phyloP scores from a whole-genome alignment of 768 basidiomycete genomes.

The Rhizopogon salebrosus region DNA sequence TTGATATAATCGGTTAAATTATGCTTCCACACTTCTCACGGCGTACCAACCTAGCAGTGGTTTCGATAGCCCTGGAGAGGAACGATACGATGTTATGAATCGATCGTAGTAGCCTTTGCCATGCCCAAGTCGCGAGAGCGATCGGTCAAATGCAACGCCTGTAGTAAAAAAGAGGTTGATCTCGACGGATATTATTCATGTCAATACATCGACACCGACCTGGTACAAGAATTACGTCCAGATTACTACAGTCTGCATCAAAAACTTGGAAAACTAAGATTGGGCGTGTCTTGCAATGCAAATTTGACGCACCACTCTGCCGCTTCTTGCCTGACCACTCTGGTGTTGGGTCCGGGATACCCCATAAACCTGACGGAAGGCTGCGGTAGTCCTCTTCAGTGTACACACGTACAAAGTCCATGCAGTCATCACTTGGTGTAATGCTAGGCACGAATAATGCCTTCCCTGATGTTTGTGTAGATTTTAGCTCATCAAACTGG shows the following conservation, averaged over 20 bases:
- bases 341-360: constrained; percentile 61
- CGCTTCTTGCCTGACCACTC: constrained; percentile 42
- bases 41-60: constrained; percentile 54
- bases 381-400: constrained; percentile 50
- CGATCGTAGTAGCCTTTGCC: constrained; percentile 83
- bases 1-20: constrained; percentile 23
- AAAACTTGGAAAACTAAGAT: constrained; percentile 14
- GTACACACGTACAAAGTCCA: constrained; percentile 67
- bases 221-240: constrained; percentile 67
- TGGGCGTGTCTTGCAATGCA: constrained; percentile 2
- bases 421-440: constrained; percentile 35
- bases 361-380: constrained; percentile 64
- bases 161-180: constrained; percentile 5
- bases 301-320: constrained; percentile 41
- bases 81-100: constrained; percentile 55
- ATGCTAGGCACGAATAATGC: constrained; percentile 69
- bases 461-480: constrained; percentile 41
- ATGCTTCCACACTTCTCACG: constrained; percentile 7
- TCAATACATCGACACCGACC: constrained; percentile 34
- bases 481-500: not conserved
- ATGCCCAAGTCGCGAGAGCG: constrained; percentile 67
- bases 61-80: constrained; percentile 32
- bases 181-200: not conserved
- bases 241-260: constrained; percentile 30
- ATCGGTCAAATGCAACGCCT: constrained; percentile 75